Evolutionary conservation across 805 yeast genomes (phyloP).

Genomic region (Yamadazyma insecticola): DNA sequence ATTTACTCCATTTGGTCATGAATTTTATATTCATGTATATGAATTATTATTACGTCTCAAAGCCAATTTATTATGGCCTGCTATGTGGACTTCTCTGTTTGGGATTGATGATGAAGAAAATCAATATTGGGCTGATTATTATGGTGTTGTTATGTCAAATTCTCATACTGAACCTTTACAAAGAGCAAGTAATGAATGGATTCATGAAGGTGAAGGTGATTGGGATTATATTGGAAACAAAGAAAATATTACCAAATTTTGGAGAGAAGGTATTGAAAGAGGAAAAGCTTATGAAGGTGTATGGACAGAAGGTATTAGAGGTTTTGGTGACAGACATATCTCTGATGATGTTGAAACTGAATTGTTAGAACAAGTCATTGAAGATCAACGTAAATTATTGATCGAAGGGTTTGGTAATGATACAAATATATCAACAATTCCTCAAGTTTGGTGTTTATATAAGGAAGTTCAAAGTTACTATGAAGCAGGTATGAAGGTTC

Average conservation of each 20-base stretch:
- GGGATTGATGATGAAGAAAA: conserved; percentile 13
- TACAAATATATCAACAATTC: conserved; percentile 11
- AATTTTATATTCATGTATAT: conserved; percentile 11
- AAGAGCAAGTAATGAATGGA: conserved; percentile 15
- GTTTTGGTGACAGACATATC: conserved; percentile 15
- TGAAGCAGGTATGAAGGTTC: conserved; percentile 14
- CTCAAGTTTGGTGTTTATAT: conserved; percentile 17
- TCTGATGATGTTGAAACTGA: conserved; percentile 13
- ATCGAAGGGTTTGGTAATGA: conserved; percentile 8
- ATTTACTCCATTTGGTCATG: conserved; percentile 12
- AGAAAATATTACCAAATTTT: conserved; percentile 12
- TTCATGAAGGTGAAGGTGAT: conserved; percentile 9
- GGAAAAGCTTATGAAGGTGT: conserved; percentile 12
- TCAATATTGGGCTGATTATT: conserved; percentile 15
- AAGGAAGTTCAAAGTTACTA: conserved; percentile 16
- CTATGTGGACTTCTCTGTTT: conserved; percentile 16
- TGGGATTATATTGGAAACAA: conserved; percentile 15
- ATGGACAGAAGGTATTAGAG: conserved; percentile 16
- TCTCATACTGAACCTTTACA: conserved; percentile 16
- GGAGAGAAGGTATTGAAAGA: conserved; percentile 14
- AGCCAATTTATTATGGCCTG: conserved; percentile 15
- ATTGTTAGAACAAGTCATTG: conserved; percentile 12
- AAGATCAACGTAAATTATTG: conserved; percentile 11
- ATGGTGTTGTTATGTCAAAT: conserved; percentile 15
- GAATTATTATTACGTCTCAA: conserved; percentile 12